phyloP scores from a whole-genome alignment of 768 basidiomycete genomes.

The Tephrocybe sp. region DNA sequence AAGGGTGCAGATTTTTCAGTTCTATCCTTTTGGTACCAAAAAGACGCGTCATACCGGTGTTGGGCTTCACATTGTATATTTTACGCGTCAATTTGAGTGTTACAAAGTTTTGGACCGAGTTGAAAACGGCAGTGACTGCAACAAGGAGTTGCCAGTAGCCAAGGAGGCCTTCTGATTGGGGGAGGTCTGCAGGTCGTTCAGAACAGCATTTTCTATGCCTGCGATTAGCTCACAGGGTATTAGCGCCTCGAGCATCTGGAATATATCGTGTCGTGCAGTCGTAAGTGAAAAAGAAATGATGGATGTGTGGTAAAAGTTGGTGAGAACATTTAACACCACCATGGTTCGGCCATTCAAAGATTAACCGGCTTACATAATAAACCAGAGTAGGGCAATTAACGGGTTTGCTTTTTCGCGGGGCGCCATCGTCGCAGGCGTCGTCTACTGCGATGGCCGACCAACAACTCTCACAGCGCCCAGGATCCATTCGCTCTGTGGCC shows the following conservation, averaged over 20 bases:
- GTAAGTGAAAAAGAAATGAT: background rate
- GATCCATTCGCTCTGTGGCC: constrained; percentile 47
- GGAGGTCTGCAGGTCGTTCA: constrained; percentile 48
- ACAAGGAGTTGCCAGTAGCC: constrained; percentile 90
- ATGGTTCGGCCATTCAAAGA: background rate
- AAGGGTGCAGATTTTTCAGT: constrained; percentile 2
- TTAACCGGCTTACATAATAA: constrained; percentile 1
- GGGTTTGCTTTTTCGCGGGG: constrained; percentile 5
- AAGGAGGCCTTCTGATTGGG: constrained; percentile 66
- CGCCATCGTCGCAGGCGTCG: constrained; percentile 19
- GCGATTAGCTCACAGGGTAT: constrained; percentile 12
- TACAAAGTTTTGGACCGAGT: constrained; percentile 79
- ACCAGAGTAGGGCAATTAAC: background rate
- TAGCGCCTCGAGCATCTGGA: constrained; percentile 9
- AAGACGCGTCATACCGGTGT: constrained; percentile 31
- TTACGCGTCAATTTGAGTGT: constrained; percentile 76
- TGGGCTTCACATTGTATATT: constrained; percentile 60
- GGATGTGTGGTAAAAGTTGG: background rate
- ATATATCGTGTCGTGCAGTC: background rate
- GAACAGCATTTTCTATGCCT: background rate
- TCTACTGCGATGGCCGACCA: constrained; percentile 25
- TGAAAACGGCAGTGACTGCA: constrained; percentile 77
- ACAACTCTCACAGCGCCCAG: constrained; percentile 26
- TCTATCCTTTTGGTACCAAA: background rate
- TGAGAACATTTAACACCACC: too few species aligned